These are phyloP conservation scores for Aschersonia sp. DNA, from an alignment of 2,329 filamentous ascomycete species.

Conservation along the genomic window DNA sequence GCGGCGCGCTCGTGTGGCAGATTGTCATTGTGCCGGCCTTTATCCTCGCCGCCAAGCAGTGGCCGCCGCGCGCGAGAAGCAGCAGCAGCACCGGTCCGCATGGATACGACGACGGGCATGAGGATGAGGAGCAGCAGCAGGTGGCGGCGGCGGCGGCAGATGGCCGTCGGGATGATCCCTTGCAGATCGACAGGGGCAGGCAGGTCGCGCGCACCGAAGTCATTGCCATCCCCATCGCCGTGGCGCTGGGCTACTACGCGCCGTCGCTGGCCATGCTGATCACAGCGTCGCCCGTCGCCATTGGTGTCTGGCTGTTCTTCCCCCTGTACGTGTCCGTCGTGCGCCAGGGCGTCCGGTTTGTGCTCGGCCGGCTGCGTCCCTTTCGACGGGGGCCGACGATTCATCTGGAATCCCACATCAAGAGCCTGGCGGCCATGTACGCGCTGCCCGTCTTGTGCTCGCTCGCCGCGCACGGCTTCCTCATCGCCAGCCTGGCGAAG, in stretches of 20 bases:
- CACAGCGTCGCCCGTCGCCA: constrained; percentile 14
- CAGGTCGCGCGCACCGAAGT: constrained; percentile 33
- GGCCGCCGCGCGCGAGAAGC: constrained; percentile 7
- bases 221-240: constrained; percentile 37
- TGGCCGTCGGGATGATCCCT: not conserved
- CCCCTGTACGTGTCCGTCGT: constrained; percentile 31
- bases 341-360: constrained; percentile 20
- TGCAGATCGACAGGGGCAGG: not conserved
- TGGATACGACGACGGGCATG: not conserved
- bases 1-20: constrained; percentile 36
- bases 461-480: constrained; percentile 23
- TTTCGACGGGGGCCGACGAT: constrained; percentile 14
- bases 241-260: constrained; percentile 30
- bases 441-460: constrained; percentile 28
- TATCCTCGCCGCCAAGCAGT: constrained; percentile 23
- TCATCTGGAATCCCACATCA: constrained; percentile 27
- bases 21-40: constrained; percentile 35
- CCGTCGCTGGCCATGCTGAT: constrained; percentile 31
- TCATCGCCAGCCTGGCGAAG: constrained; percentile 23
- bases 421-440: constrained; percentile 26
- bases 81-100: not conserved
- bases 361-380: constrained; percentile 10
- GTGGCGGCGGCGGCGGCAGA: constrained; percentile 8
- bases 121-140: constrained; percentile 1
- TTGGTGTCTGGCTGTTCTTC: constrained; percentile 36